Conservation (phyloP, 73 alveolate genomes). For the Tetrahymena borealis region DNA sequence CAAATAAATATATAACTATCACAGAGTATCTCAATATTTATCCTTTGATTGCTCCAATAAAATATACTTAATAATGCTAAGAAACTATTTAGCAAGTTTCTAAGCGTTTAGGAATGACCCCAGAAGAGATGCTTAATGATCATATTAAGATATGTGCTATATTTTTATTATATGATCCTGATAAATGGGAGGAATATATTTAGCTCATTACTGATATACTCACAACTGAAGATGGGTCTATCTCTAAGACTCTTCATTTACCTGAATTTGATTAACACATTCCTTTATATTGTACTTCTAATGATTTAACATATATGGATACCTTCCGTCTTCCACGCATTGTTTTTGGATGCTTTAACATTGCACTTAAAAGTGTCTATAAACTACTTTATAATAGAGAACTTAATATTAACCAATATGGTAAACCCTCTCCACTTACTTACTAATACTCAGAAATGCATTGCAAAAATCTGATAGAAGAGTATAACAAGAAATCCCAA, state of each 20-base stretch:
- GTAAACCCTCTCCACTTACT: neutral
- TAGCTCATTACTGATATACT: neutral
- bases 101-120: neutral
- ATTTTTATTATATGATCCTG: conserved; percentile 2
- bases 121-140: neutral
- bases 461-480: neutral
- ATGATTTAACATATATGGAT: conserved; percentile 6
- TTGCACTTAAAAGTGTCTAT: neutral
- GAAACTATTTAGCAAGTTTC: neutral
- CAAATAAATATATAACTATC: neutral
- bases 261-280: neutral
- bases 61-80: neutral
- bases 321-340: conserved; percentile 8
- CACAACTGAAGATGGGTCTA: conserved; percentile 1
- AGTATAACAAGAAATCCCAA: neutral
- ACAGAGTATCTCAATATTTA: neutral
- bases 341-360: neutral
- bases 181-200: conserved; percentile 13
- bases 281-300: neutral
- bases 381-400: neutral
- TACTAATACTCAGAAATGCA: neutral
- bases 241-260: neutral
- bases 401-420: conserved; percentile 2
- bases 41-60: neutral
- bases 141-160: neutral